A percentile compares a stretch with the other conserved stretches of the same genome.
phyloP scores from a whole-genome alignment of 495 filamentous ascomycete species.

The Staphylotrichum longicolle region DNA sequence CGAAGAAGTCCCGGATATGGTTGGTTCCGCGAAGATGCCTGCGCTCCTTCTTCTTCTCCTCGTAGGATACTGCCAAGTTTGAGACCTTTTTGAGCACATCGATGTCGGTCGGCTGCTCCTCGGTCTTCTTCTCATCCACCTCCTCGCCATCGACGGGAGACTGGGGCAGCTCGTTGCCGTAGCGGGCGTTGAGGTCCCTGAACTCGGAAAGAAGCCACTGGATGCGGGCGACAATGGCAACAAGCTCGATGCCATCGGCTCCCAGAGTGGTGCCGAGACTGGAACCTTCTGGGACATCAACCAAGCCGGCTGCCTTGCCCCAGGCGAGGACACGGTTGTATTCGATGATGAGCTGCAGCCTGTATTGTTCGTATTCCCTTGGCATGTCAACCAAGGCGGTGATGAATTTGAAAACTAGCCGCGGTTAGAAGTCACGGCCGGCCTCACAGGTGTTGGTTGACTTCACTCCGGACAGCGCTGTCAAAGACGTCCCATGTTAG shows the following conservation, averaged over 20 bases:
- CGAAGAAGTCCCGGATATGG: conserved; percentile 31
- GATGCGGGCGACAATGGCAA: conserved; percentile 32
- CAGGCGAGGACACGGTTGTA: conserved; percentile 38
- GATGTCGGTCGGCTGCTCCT: conserved; percentile 19
- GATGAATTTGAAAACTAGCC: conserved; percentile 34
- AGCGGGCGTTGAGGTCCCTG: conserved; percentile 33
- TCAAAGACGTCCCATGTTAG: conserved; percentile 36
- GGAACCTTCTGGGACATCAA: conserved; percentile 32
- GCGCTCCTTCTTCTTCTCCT: conserved; percentile 28
- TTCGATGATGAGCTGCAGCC: conserved; percentile 37
- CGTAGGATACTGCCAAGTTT: conserved; percentile 33
- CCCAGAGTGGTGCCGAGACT: conserved; percentile 27
- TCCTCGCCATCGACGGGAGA: conserved; percentile 5
- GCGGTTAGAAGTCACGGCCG: not conserved
- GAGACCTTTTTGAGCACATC: conserved; percentile 32
- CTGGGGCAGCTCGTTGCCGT: conserved; percentile 32
- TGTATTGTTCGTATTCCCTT: conserved; percentile 32
- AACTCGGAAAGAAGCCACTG: conserved; percentile 36
- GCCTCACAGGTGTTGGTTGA: not conserved
- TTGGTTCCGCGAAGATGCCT: conserved; percentile 25
- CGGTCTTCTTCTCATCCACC: not conserved
- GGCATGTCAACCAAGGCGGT: conserved; percentile 37
- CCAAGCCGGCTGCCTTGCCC: conserved; percentile 35
- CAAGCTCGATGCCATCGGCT: conserved; percentile 32
- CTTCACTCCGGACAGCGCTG: conserved; percentile 29